phyloP scores from a whole-genome alignment of 225 moss, liverwort and hornwort species.

The Pseudoscleropodium purum region DNA sequence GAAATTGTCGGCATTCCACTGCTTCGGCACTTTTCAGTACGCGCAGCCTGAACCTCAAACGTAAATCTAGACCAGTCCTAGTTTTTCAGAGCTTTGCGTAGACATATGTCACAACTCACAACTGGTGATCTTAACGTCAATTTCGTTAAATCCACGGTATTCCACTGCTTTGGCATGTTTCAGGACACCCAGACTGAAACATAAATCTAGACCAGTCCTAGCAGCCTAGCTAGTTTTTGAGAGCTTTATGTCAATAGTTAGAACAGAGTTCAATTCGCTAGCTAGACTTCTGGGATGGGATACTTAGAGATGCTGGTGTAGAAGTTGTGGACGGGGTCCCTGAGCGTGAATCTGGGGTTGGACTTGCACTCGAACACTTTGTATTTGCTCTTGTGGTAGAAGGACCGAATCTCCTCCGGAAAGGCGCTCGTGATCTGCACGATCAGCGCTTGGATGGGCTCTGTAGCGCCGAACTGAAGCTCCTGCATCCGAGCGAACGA shows the following conservation, averaged over 20 bases:
- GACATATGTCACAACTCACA: no score
- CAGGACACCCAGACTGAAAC: not conserved
- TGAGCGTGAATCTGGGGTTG: constrained; percentile 13
- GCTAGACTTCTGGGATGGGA: not conserved
- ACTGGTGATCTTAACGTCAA: not conserved
- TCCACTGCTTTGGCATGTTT: not conserved
- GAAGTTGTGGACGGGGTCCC: constrained; percentile 18
- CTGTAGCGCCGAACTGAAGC: constrained; percentile 33
- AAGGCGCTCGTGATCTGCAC: constrained; percentile 59
- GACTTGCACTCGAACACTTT: constrained; percentile 47
- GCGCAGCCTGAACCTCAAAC: not conserved
- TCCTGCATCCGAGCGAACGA: constrained; percentile 77
- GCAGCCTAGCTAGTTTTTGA: no score
- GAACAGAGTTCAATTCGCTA: not conserved
- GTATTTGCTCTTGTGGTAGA: constrained; percentile 50
- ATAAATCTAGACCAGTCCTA: not conserved
- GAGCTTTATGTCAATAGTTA: not conserved
- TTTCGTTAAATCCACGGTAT: not conserved
- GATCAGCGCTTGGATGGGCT: constrained; percentile 48
- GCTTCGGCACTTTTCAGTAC: not conserved
- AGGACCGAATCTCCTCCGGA: constrained; percentile 73
- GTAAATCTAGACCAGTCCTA: not conserved
- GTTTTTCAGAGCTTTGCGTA: not conserved
- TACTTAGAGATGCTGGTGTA: not conserved
- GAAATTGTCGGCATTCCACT: not conserved